phyloP scores from a whole-genome alignment of 768 basidiomycete species.

The Goffeauzyma gilvescens region DNA sequence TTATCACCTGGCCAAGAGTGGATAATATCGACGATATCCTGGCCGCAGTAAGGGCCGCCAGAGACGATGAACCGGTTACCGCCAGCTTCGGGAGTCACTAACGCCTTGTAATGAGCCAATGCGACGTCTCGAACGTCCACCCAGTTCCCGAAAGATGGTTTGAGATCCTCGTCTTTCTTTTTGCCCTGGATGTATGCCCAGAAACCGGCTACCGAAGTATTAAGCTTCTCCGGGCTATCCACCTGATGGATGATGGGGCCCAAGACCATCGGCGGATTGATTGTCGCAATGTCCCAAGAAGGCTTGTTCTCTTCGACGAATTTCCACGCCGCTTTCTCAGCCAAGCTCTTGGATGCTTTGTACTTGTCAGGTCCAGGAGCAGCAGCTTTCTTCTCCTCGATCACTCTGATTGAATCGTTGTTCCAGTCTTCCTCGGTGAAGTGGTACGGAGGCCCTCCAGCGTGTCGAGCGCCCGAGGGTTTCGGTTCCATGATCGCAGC shows the following conservation, averaged over 20 bases:
- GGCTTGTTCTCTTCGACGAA: slow-evolving; percentile 28
- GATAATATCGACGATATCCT: slow-evolving; percentile 25
- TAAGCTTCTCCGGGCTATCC: slow-evolving; percentile 31
- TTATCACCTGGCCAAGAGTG: neutral
- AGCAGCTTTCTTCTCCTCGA: slow-evolving; percentile 39
- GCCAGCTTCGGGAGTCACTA: slow-evolving; percentile 40
- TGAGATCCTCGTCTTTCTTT: slow-evolving; percentile 25
- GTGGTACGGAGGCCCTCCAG: slow-evolving; percentile 12
- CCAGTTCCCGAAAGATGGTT: slow-evolving; percentile 17
- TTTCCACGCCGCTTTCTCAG: slow-evolving; percentile 24
- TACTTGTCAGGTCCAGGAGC: slow-evolving; percentile 34
- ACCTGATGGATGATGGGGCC: slow-evolving; percentile 35
- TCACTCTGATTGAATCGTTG: slow-evolving; percentile 35
- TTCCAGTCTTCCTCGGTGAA: slow-evolving; percentile 43
- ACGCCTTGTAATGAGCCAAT: slow-evolving; percentile 39
- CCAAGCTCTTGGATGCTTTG: slow-evolving; percentile 18
- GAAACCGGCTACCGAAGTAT: slow-evolving; percentile 22
- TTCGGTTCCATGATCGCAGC: slow-evolving; percentile 32
- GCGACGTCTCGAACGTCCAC: slow-evolving; percentile 40
- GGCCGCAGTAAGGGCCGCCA: slow-evolving; percentile 24
- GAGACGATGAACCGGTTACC: slow-evolving; percentile 43
- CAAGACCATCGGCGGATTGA: slow-evolving; percentile 29
- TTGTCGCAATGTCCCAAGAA: slow-evolving; percentile 23
- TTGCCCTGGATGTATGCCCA: slow-evolving; percentile 22
- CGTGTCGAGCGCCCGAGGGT: slow-evolving; percentile 25